Evolutionary conservation across 345 rosid genomes (phyloP).

Genomic region (Aegle marmelos): DNA sequence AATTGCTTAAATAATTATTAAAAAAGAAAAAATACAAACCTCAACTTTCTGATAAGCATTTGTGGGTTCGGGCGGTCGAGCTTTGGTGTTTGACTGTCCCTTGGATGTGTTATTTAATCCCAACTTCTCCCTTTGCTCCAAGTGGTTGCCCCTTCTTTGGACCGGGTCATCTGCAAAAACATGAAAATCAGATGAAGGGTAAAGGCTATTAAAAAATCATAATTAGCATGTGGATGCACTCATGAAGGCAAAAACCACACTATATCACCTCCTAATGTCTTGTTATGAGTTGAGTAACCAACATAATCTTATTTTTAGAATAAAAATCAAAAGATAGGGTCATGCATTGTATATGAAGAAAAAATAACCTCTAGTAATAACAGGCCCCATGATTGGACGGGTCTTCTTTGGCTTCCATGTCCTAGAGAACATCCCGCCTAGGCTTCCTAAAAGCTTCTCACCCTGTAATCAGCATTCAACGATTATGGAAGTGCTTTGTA

Average conservation of each 20-base stretch:
- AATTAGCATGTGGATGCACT: not conserved
- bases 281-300: not conserved
- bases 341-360: slow-evolving; percentile 5
- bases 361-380: slow-evolving; percentile 55
- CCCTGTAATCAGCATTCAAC: slow-evolving; percentile 55
- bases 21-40: slow-evolving; percentile 42
- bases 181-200: slow-evolving; percentile 10
- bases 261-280: not conserved
- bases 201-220: not conserved
- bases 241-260: not conserved
- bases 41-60: slow-evolving; percentile 74
- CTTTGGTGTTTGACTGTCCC: slow-evolving; percentile 38
- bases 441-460: slow-evolving; percentile 93
- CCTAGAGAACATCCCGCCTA: slow-evolving; percentile 86
- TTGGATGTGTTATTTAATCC: slow-evolving; percentile 61
- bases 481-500: not conserved
- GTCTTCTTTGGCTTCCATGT: slow-evolving; percentile 96
- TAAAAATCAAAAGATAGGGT: not conserved
- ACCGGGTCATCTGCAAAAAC: slow-evolving; percentile 54
- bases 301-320: not conserved
- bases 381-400: slow-evolving; percentile 64
- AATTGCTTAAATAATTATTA: not conserved
- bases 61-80: slow-evolving; percentile 52
- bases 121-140: slow-evolving; percentile 82
- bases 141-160: slow-evolving; percentile 51